A percentile compares a stretch with the other conserved stretches of the same genome.
These are phyloP conservation scores for Phialophora chinensis DNA, from an alignment of 2,329 filamentous ascomycete species.

Conservation along the genomic window DNA sequence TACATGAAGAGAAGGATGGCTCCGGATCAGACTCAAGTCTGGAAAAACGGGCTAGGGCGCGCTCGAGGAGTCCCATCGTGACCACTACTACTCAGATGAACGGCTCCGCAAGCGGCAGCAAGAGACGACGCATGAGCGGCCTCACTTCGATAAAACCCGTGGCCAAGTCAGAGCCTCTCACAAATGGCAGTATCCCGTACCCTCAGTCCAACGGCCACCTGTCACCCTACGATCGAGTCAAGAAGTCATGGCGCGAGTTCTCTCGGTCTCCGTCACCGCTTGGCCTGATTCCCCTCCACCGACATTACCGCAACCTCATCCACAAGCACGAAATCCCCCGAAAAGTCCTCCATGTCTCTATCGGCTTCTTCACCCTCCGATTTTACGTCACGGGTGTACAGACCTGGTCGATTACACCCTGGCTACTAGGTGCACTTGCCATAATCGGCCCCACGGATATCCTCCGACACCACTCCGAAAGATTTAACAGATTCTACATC, in stretches of 20 bases:
- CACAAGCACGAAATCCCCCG: slow-evolving; percentile 97
- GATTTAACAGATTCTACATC: slow-evolving; percentile 88
- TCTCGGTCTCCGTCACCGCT: slow-evolving; percentile 91
- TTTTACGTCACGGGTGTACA: slow-evolving; percentile 83
- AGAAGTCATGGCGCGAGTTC: slow-evolving; percentile 76
- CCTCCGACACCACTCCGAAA: slow-evolving; percentile 78
- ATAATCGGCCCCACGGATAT: slow-evolving; percentile 84
- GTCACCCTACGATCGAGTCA: slow-evolving; percentile 68
- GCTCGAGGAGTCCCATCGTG: slow-evolving; percentile 71
- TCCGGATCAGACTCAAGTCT: slow-evolving; percentile 61
- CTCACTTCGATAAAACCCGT: slow-evolving; percentile 57
- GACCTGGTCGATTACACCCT: slow-evolving; percentile 77
- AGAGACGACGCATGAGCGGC: slow-evolving; percentile 57
- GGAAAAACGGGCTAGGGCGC: slow-evolving; percentile 67
- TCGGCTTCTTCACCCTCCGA: slow-evolving; percentile 89
- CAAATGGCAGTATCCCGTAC: slow-evolving; percentile 47
- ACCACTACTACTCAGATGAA: slow-evolving; percentile 42
- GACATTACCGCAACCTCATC: slow-evolving; percentile 87
- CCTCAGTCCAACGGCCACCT: slow-evolving; percentile 68
- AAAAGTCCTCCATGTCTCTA: slow-evolving; percentile 91
- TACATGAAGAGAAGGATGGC: slow-evolving; percentile 63
- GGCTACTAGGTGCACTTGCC: slow-evolving; percentile 77
- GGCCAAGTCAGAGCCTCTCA: slow-evolving; percentile 47
- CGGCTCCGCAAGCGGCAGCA: slow-evolving; percentile 33
- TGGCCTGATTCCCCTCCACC: slow-evolving; percentile 92